Percentiles rank a stretch among this genome's conserved stretches.
phyloP scores from a whole-genome alignment of 495 filamentous ascomycete species.

The Saxophila tyrrhenica region DNA sequence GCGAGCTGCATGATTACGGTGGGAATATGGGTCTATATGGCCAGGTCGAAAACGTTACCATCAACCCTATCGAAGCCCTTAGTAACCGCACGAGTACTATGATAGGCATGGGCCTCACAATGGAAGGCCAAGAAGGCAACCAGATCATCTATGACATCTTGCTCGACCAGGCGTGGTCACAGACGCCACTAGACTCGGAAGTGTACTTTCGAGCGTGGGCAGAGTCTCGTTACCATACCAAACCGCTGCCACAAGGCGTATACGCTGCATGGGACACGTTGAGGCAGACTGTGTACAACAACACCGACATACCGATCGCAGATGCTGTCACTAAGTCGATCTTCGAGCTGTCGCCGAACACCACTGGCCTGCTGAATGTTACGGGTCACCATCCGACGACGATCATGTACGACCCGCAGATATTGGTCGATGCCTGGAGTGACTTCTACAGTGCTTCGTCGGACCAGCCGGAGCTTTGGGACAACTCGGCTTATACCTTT shows the following conservation, averaged over 20 bases:
- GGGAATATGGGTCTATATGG: constrained; percentile 43
- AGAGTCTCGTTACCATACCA: constrained; percentile 32
- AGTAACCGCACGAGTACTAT: constrained; percentile 28
- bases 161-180: constrained; percentile 41
- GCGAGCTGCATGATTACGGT: constrained; percentile 35
- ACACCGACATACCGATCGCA: constrained; percentile 31
- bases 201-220: constrained; percentile 41
- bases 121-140: constrained; percentile 46
- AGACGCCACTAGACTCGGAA: constrained; percentile 33
- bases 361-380: constrained; percentile 29
- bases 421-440: constrained; percentile 34
- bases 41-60: constrained; percentile 39
- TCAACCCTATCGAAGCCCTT: constrained; percentile 37
- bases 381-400: constrained; percentile 34
- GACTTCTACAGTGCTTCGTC: constrained; percentile 32
- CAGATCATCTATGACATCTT: constrained; percentile 43
- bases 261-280: constrained; percentile 40
- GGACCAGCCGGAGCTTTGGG: constrained; percentile 32
- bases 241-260: constrained; percentile 26
- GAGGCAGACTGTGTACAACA: constrained; percentile 40
- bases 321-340: constrained; percentile 39
- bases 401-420: constrained; percentile 34
- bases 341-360: constrained; percentile 35
- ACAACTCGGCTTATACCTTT: constrained; percentile 36
- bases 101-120: constrained; percentile 38